phyloP scores from a whole-genome alignment of 1,139 yeast species.

The Wickerhamiella infanticola region DNA sequence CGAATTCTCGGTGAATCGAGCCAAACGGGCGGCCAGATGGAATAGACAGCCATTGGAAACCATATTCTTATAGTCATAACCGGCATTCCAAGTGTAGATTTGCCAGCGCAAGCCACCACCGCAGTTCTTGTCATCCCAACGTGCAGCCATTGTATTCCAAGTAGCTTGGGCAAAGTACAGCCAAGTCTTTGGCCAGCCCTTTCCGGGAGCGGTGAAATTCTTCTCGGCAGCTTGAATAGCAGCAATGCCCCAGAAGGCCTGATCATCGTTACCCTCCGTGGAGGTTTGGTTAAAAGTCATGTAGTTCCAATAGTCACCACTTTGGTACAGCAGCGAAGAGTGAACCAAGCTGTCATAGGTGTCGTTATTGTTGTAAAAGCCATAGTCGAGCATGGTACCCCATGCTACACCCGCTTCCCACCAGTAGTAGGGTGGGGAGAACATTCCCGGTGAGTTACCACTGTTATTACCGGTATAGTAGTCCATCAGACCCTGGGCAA shows the following conservation, averaged over 20 bases:
- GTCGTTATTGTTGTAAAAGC: constrained; percentile 45
- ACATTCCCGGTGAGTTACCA: constrained; percentile 56
- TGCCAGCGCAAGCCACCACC: constrained; percentile 81
- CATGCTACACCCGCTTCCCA: constrained; percentile 90
- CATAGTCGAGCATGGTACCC: constrained; percentile 59
- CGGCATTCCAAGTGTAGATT: constrained; percentile 59
- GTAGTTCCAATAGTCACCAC: constrained; percentile 51
- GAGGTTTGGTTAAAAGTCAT: constrained; percentile 62
- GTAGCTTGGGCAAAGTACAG: constrained; percentile 57
- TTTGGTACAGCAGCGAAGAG: constrained; percentile 46
- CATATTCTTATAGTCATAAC: constrained; percentile 66
- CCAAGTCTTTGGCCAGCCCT: constrained; percentile 40
- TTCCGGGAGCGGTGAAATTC: constrained; percentile 51
- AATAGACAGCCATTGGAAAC: constrained; percentile 68
- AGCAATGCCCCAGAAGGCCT: constrained; percentile 80
- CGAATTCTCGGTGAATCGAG: constrained; percentile 49
- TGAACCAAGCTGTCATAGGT: constrained; percentile 41
- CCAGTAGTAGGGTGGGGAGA: constrained; percentile 70
- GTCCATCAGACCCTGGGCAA: constrained; percentile 51
- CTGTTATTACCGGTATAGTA: constrained; percentile 47
- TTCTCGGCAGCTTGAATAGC: constrained; percentile 74
- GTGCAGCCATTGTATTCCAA: constrained; percentile 54
- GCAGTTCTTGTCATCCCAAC: constrained; percentile 58
- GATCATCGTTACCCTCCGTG: constrained; percentile 86
- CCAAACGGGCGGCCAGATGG: constrained; percentile 63